Base-by-base conservation (phyloP, 2,329 filamentous ascomycete species). In the Pseudomassariella vexata region DNA sequence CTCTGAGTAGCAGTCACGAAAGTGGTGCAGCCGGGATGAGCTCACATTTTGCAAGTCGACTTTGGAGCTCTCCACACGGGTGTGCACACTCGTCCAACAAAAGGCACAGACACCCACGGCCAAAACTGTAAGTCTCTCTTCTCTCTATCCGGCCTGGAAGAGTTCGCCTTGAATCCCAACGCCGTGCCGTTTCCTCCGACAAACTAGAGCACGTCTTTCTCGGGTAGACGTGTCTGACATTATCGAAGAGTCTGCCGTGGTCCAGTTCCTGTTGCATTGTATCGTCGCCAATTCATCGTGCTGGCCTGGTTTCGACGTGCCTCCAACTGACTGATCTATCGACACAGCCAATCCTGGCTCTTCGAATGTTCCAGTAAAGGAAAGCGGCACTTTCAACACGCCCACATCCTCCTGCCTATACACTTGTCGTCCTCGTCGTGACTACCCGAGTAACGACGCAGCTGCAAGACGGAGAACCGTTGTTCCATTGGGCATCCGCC, bases 121-220 rank as follows among this genome's bases (percentile, higher is more conserved):
- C 22, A n/a, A 19, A 14, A 17, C 15, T 18, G 19, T 21, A 18
- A 30, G 30, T 32, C 34, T 29, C 29, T 26, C 28, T 28, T 20
- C 25, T 30, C 26, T 23, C 28, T 26, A 38, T 35, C 32, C 36
- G 36, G 36, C 36, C 32, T 32, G 32, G 36, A 35, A 38, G 36
- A 32, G 11, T 10, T 22, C 36, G 36, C 30, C 35, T 24, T 30
- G 32, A 28, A 26, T 11, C 32, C 32, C 24, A 35, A 15, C 19
- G 32, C 32, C 32, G 32, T 32, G 36, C 30, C 36, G 36, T 31
- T 24, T 22, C 31, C 19, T 31, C 23, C 30, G 36, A 31, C 36
- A 30, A 21, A 34, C 26, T 19, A 30, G 20, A 12, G 20, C 31
- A 34, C 30, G 31, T 34, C 19, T 21, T 12, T 19, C 19, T 24